Conservation (phyloP, 257 asterid species). For the Solanum peruvianum region DNA sequence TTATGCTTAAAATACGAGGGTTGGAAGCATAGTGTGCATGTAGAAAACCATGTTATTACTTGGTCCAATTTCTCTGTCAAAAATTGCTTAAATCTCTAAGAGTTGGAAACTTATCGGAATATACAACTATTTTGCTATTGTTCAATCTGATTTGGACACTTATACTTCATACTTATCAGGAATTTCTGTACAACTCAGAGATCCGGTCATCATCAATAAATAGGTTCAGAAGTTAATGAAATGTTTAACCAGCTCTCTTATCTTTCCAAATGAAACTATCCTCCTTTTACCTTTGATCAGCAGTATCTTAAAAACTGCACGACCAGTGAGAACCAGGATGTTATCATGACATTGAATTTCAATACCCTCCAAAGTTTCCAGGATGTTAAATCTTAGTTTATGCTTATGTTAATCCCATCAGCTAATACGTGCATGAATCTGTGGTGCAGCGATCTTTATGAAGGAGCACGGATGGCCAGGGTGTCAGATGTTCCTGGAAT, state of each 20-base stretch:
- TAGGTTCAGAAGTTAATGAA: not conserved
- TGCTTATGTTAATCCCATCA: not conserved
- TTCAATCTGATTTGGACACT: not conserved
- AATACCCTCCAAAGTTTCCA: not conserved
- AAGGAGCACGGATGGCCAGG: conserved; percentile 85
- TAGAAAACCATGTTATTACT: not conserved
- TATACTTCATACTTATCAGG: not conserved
- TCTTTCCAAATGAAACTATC: not conserved
- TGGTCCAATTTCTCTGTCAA: not conserved
- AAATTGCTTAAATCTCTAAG: not conserved
- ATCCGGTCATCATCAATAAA: not conserved
- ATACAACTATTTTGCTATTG: not conserved
- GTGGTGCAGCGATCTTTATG: conserved; percentile 80
- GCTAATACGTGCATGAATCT: not conserved
- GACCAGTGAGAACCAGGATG: not conserved
- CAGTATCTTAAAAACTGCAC: not conserved
- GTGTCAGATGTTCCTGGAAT: conserved; percentile 58
- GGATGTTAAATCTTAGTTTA: not conserved
- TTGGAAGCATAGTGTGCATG: not conserved
- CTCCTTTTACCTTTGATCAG: not conserved
- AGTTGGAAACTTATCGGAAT: not conserved
- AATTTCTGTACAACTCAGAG: not conserved
- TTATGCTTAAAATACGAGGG: not conserved
- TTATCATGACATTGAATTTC: not conserved
- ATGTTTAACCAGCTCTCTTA: not conserved